Evolutionary conservation across 2,329 filamentous ascomycete species (phyloP).

Genomic region (Ceratocystis alfenasii): DNA sequence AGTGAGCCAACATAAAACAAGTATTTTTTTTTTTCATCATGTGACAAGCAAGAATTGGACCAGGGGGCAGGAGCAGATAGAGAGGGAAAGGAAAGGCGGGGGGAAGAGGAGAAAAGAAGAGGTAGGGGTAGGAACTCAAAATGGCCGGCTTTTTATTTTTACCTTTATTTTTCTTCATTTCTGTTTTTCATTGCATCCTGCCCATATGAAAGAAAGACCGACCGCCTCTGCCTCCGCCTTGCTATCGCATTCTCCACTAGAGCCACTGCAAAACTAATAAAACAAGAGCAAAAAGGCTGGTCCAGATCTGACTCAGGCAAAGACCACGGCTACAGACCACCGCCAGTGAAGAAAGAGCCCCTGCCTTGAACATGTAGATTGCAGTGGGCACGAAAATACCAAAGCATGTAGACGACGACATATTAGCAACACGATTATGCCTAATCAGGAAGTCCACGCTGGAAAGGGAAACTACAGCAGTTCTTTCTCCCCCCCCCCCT

Average conservation of each 20-base stretch:
- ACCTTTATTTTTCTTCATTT: too few relatives aligned
- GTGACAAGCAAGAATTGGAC: conserved; percentile 3
- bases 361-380: too few relatives aligned
- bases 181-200: too few relatives aligned
- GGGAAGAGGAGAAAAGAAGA: background rate
- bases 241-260: too few relatives aligned
- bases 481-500: background rate
- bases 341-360: background rate
- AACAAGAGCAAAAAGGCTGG: too few relatives aligned
- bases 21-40: background rate
- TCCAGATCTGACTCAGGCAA: too few relatives aligned
- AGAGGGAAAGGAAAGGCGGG: background rate
- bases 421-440: background rate
- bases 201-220: too few relatives aligned
- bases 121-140: background rate
- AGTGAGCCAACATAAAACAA: background rate
- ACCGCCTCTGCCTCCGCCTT: too few relatives aligned
- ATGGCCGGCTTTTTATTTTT: too few relatives aligned
- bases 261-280: too few relatives aligned
- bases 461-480: conserved; percentile 3
- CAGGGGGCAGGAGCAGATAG: background rate
- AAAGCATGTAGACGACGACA: background rate
- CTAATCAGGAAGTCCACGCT: background rate
- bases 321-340: too few relatives aligned
- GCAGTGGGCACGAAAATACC: background rate